A percentile compares a stretch with the other conserved stretches of the same genome.
phyloP scores from a whole-genome alignment of 1,284 basidiomycete genomes.

The Sporisorium graminicola region DNA sequence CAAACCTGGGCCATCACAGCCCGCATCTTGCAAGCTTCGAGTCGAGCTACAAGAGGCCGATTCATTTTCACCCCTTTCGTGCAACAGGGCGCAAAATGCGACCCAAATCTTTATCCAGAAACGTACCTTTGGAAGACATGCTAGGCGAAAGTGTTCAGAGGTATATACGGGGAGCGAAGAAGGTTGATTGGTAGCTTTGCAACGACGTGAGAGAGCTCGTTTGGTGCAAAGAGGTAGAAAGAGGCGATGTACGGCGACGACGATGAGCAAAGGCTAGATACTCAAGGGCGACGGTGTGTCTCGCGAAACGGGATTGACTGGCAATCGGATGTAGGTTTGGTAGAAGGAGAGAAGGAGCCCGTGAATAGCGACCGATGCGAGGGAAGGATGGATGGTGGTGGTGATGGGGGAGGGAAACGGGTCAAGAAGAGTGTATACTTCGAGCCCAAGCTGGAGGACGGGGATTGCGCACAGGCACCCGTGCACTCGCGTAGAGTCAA shows the following conservation, averaged over 20 bases:
- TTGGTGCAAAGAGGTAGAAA: neutral
- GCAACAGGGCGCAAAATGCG: neutral
- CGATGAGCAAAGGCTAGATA: conserved; percentile 56
- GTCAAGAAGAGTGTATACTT: conserved; percentile 1
- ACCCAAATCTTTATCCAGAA: neutral
- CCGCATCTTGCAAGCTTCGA: neutral
- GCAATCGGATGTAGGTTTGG: conserved; percentile 13
- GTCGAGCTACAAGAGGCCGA: neutral
- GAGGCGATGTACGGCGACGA: conserved; percentile 38
- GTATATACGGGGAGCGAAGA: conserved; percentile 13
- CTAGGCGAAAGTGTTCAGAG: conserved; percentile 21
- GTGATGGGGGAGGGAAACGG: conserved; percentile 18
- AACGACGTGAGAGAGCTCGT: conserved; percentile 7
- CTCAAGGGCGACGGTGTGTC: conserved; percentile 30
- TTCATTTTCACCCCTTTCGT: neutral
- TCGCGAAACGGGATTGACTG: conserved; percentile 15
- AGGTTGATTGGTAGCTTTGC: conserved; percentile 6
- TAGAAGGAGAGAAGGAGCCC: neutral
- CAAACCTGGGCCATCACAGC: conserved; percentile 1
- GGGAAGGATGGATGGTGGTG: conserved; percentile 18
- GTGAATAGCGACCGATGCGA: neutral
- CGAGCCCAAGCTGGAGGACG: neutral
- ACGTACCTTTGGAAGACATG: conserved; percentile 61
- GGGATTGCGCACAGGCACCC: conserved; percentile 11
- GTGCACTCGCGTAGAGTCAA: neutral